phyloP scores from a whole-genome alignment of 2,329 filamentous ascomycete genomes.

The Fusarium staphyleae region DNA sequence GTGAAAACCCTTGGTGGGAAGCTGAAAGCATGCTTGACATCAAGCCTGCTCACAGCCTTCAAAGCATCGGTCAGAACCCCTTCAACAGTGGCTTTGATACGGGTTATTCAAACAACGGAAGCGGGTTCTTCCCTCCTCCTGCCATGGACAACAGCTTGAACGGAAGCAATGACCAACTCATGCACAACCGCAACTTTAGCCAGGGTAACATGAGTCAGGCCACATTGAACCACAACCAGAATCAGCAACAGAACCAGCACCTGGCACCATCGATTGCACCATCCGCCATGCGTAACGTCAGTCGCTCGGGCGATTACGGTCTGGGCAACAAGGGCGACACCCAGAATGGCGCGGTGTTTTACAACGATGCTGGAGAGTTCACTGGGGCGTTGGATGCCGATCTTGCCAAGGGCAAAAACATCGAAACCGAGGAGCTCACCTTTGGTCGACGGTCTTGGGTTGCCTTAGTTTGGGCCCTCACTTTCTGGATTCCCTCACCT shows the following conservation, averaged over 20 bases:
- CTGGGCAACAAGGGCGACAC: slow-evolving; percentile 86
- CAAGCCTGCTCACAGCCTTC: slow-evolving; percentile 66
- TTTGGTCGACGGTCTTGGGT: slow-evolving; percentile 79
- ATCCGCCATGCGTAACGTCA: slow-evolving; percentile 62
- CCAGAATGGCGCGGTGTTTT: slow-evolving; percentile 75
- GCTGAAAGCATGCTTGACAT: slow-evolving; percentile 95
- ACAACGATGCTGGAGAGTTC: slow-evolving; percentile 73
- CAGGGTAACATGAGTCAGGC: slow-evolving; percentile 64
- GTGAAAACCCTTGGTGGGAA: slow-evolving; percentile 96
- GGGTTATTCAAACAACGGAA: slow-evolving; percentile 71
- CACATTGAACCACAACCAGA: slow-evolving; percentile 52
- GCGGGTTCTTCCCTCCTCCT: slow-evolving; percentile 74
- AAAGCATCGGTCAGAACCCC: slow-evolving; percentile 55
- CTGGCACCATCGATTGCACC: slow-evolving; percentile 67
- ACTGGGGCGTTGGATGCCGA: slow-evolving; percentile 77
- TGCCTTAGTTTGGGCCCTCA: slow-evolving; percentile 80
- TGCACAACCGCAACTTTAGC: slow-evolving; percentile 65
- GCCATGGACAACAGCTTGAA: slow-evolving; percentile 67
- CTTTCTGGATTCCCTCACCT: slow-evolving; percentile 94
- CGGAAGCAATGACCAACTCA: slow-evolving; percentile 75
- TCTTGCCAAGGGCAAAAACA: slow-evolving; percentile 75
- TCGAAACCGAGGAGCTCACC: slow-evolving; percentile 73
- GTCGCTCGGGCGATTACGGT: slow-evolving; percentile 80
- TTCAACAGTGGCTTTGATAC: slow-evolving; percentile 65
- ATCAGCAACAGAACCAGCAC: slow-evolving; percentile 46